A percentile compares a stretch with the other conserved stretches of the same genome.
Conservation (phyloP, 352 stramenopile species). For the Elongisporangium undulatum region DNA sequence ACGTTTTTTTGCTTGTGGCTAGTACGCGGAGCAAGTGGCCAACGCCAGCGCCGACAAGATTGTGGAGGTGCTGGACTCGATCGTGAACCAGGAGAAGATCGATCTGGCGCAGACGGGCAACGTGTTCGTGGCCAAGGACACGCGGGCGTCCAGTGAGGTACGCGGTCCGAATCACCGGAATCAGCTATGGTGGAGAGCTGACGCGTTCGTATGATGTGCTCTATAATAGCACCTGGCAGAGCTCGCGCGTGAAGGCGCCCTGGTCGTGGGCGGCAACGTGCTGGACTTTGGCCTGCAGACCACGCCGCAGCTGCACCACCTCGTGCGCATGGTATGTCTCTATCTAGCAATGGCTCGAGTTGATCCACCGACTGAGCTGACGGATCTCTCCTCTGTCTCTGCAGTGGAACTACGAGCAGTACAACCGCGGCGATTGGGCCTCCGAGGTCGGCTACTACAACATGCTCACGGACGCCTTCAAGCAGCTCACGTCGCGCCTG, state of each 20-base stretch:
- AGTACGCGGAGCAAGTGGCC: slow-evolving; percentile 76
- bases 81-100: slow-evolving; percentile 75
- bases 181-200: neutral
- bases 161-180: neutral
- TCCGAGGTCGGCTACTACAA: slow-evolving; percentile 95
- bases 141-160: slow-evolving; percentile 78
- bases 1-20: too few relatives aligned
- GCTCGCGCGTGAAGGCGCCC: slow-evolving; percentile 85
- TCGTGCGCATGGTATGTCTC: slow-evolving; percentile 88
- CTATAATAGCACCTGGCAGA: slow-evolving; percentile 58
- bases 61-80: slow-evolving; percentile 71
- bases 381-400: slow-evolving; percentile 3
- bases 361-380: neutral
- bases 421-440: slow-evolving; percentile 85
- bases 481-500: slow-evolving; percentile 76
- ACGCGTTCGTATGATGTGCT: neutral
- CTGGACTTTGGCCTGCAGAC: slow-evolving; percentile 96
- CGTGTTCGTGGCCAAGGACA: slow-evolving; percentile 92
- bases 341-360: neutral
- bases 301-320: slow-evolving; percentile 97
- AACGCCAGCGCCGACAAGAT: slow-evolving; percentile 82
- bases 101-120: slow-evolving; percentile 80
- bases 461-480: slow-evolving; percentile 92
- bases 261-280: slow-evolving; percentile 87
- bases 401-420: slow-evolving; percentile 86